A percentile compares a stretch with the other conserved stretches of the same genome.
Evolutionary conservation across 805 yeast species (phyloP).

Genomic region (Pichia rugopelliculosa): DNA sequence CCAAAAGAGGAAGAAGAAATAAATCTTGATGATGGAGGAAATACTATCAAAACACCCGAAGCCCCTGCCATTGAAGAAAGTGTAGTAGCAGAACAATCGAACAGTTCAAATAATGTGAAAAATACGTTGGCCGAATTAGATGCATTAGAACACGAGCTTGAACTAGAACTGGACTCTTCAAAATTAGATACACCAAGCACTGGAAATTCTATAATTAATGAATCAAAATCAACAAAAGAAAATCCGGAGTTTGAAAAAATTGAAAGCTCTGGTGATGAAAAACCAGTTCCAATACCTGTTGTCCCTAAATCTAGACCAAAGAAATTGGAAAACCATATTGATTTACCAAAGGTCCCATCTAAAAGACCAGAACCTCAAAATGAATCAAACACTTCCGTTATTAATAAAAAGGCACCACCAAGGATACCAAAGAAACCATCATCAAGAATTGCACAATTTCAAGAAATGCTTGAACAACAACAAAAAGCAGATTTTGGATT

Average conservation of each 20-base stretch:
- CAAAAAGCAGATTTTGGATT: constrained; percentile 32
- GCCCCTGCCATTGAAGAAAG: not conserved
- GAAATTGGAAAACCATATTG: not conserved
- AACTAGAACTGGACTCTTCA: not conserved
- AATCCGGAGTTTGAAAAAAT: not conserved
- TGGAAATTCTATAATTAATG: not conserved
- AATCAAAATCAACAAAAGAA: not conserved
- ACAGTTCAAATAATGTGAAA: not conserved
- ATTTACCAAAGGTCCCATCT: not conserved
- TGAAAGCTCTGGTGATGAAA: not conserved
- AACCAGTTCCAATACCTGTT: constrained; percentile 1
- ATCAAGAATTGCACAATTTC: constrained; percentile 74
- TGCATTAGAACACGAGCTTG: not conserved
- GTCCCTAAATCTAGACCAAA: constrained; percentile 12
- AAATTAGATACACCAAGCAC: not conserved
- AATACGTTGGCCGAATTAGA: not conserved
- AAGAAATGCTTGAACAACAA: constrained; percentile 57
- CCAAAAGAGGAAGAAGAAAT: not conserved
- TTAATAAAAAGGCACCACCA: constrained; percentile 39
- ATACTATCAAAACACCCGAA: not conserved
- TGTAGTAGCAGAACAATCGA: too few relatives aligned
- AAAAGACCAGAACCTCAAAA: not conserved
- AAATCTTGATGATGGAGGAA: not conserved
- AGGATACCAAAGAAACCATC: constrained; percentile 74
- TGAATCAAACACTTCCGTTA: not conserved